Evolutionary conservation across 139 green algal species (phyloP).

Genomic region (Nannochloris sp.): DNA sequence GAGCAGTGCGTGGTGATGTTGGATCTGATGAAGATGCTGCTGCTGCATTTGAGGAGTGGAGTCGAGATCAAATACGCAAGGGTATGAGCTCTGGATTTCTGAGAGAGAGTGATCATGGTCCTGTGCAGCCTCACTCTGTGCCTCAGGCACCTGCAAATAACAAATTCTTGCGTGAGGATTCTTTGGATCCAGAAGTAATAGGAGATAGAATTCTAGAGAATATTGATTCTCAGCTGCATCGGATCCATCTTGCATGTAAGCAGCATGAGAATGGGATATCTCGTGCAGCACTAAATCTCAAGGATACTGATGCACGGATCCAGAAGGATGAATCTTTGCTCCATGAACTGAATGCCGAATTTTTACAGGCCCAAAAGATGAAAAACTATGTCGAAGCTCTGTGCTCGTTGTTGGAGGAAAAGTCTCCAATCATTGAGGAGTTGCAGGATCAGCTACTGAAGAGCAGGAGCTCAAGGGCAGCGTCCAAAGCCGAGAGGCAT

Average conservation of each 20-base stretch:
- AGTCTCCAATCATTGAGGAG: slow-evolving; percentile 76
- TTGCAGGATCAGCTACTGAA: slow-evolving; percentile 64
- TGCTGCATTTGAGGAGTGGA: slow-evolving; percentile 51
- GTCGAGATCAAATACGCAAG: slow-evolving; percentile 57
- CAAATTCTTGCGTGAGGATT: neutral
- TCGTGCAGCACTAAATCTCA: slow-evolving; percentile 31
- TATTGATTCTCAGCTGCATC: slow-evolving; percentile 10
- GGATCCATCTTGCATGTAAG: slow-evolving; percentile 10
- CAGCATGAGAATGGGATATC: neutral
- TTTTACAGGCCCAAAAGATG: slow-evolving; percentile 46
- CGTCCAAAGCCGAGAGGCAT: slow-evolving; percentile 5
- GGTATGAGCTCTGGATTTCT: slow-evolving; percentile 23
- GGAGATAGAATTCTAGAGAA: neutral
- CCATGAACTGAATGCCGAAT: slow-evolving; percentile 25
- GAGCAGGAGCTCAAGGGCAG: slow-evolving; percentile 32
- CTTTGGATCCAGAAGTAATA: neutral
- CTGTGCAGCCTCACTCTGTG: neutral
- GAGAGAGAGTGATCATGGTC: neutral
- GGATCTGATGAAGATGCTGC: slow-evolving; percentile 31
- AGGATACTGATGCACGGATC: slow-evolving; percentile 21
- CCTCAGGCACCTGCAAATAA: neutral
- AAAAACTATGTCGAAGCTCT: slow-evolving; percentile 72
- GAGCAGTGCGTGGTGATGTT: neutral
- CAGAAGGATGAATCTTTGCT: slow-evolving; percentile 17
- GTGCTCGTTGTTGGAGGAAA: slow-evolving; percentile 73